Evolutionary conservation across 78 protist species (phyloP).

Genomic region (Monocercomonoides exilis): DNA sequence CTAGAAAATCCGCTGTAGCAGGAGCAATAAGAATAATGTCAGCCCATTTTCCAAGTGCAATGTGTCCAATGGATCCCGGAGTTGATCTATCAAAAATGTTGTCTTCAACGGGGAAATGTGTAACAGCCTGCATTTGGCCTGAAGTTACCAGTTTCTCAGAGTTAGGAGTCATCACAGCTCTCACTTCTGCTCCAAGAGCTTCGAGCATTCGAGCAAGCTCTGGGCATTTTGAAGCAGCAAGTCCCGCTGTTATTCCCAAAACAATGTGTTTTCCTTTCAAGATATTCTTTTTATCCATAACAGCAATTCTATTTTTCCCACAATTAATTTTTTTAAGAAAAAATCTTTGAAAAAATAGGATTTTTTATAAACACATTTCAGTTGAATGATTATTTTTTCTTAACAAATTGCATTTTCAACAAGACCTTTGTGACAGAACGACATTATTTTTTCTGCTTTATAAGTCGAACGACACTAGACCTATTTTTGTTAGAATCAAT

Average conservation of each 20-base stretch:
- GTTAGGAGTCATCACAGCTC: not conserved
- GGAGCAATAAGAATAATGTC: not conserved
- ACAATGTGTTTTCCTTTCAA: not conserved
- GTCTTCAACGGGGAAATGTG: not conserved
- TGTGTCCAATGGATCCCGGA: not conserved
- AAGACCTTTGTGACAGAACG: no score
- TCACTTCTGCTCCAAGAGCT: not conserved
- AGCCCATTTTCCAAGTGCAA: not conserved
- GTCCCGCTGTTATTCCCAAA: not conserved
- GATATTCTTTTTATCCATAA: not conserved
- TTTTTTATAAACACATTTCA: no score
- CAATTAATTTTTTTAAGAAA: no score
- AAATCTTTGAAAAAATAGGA: no score
- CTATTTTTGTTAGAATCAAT: no score
- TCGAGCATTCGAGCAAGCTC: not conserved
- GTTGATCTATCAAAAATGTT: not conserved
- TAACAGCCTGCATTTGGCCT: not conserved
- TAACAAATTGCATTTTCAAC: no score
- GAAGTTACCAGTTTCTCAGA: not conserved
- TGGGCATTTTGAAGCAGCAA: not conserved
- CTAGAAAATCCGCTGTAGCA: not conserved
- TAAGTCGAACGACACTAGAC: no score
- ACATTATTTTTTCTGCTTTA: no score
- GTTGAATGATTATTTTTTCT: no score
- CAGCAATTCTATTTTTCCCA: no score